A percentile compares a stretch with the other conserved stretches of the same genome.
phyloP scores from a whole-genome alignment of 192 early-diverging fungal species.

The Fimicolochytrium jonesii region DNA sequence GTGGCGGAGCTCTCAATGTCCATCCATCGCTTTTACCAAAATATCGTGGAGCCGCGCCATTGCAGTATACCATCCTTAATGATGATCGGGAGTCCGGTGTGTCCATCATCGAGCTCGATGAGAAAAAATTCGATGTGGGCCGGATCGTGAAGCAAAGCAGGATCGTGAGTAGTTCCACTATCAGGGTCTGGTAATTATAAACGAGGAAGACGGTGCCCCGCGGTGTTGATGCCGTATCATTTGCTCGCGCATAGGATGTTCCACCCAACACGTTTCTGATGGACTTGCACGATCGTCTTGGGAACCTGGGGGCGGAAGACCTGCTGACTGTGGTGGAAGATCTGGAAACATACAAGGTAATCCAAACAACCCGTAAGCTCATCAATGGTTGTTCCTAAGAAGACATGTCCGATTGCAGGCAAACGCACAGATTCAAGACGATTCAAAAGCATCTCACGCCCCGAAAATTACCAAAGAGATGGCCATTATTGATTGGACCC shows the following conservation, averaged over 20 bases:
- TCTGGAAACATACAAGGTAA: slow-evolving; percentile 55
- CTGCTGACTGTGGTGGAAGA: slow-evolving; percentile 60
- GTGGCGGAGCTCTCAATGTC: slow-evolving; percentile 72
- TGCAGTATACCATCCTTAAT: slow-evolving; percentile 80
- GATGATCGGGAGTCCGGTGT: slow-evolving; percentile 71
- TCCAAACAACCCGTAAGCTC: background rate
- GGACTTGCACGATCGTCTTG: slow-evolving; percentile 40
- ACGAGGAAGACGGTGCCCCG: background rate
- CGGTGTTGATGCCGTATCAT: background rate
- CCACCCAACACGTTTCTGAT: slow-evolving; percentile 10
- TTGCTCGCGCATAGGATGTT: slow-evolving; percentile 23
- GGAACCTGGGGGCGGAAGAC: slow-evolving; percentile 52
- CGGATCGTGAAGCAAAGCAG: slow-evolving; percentile 67
- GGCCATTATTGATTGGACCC: slow-evolving; percentile 55
- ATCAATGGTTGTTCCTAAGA: background rate
- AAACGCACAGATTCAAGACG: slow-evolving; percentile 61
- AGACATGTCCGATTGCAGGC: no score
- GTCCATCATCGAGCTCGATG: slow-evolving; percentile 82
- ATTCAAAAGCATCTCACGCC: slow-evolving; percentile 58
- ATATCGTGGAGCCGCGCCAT: slow-evolving; percentile 87
- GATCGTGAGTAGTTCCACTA: slow-evolving; percentile 40
- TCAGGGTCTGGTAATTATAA: background rate
- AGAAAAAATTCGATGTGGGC: slow-evolving; percentile 78
- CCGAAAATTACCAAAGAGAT: slow-evolving; percentile 61
- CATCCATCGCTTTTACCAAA: slow-evolving; percentile 92